Conservation (phyloP, 192 early-diverging fungal genomes). For the Spizellomyces sp. region DNA sequence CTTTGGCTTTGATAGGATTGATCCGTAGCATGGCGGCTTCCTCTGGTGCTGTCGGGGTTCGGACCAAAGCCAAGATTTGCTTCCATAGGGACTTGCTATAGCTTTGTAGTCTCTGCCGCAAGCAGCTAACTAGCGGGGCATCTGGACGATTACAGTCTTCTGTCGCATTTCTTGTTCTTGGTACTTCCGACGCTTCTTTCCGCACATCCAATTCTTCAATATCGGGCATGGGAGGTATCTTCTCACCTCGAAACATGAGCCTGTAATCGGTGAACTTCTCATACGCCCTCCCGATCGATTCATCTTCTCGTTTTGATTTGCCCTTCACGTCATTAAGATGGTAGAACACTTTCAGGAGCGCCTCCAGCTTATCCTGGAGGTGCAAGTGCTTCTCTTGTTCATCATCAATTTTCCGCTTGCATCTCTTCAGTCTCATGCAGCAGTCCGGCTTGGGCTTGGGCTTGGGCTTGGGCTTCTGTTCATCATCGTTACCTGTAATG, state of each 20-base stretch:
- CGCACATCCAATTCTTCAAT: constrained; percentile 1
- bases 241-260: constrained; percentile 14
- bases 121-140: background rate
- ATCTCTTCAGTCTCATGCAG: constrained; percentile 4
- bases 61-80: background rate
- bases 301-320: constrained; percentile 9
- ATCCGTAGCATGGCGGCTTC: background rate
- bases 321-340: background rate
- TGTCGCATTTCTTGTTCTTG: background rate
- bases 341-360: background rate
- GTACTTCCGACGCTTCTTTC: background rate
- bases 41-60: background rate
- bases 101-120: background rate
- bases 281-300: constrained; percentile 13
- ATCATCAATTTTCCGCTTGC: background rate
- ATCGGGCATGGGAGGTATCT: constrained; percentile 17
- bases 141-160: too few relatives aligned
- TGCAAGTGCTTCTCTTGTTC: constrained; percentile 16
- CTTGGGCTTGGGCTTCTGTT: background rate
- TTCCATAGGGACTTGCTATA: background rate
- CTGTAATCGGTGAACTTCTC: constrained; percentile 20
- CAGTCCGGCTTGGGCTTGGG: background rate
- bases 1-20: constrained; percentile 5
- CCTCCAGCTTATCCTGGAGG: constrained; percentile 14
- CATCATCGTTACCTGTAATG: too few relatives aligned